Conservation (phyloP, 805 yeast species). For the Wickerhamiella slavikovae region DNA sequence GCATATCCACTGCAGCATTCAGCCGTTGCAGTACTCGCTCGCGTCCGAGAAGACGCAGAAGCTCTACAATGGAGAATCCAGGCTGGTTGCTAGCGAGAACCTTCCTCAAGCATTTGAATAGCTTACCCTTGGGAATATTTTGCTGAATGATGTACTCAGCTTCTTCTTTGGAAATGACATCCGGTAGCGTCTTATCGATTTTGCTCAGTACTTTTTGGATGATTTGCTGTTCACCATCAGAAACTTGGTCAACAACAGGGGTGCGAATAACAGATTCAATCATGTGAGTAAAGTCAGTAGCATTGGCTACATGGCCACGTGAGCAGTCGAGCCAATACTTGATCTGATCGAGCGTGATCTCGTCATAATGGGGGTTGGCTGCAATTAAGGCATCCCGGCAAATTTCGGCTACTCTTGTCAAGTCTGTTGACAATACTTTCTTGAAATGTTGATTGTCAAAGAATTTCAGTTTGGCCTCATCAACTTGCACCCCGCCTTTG, state of each 20-base stretch:
- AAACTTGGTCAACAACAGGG: constrained; percentile 2
- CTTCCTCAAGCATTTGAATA: constrained; percentile 40
- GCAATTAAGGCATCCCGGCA: constrained; percentile 4
- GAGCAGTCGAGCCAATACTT: constrained; percentile 23
- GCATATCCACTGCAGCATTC: too few relatives aligned
- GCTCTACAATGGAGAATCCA: constrained; percentile 43
- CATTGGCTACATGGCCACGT: constrained; percentile 29
- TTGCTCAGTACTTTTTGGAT: constrained; percentile 1
- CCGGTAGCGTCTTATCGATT: not conserved
- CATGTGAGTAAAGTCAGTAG: constrained; percentile 29
- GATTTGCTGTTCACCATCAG: constrained; percentile 1
- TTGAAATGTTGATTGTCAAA: constrained; percentile 58
- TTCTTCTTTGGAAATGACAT: not conserved
- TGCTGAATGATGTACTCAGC: constrained; percentile 1
- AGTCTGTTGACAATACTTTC: constrained; percentile 21
- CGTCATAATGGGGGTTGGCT: constrained; percentile 6
- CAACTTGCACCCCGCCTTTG: constrained; percentile 86
- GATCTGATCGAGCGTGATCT: constrained; percentile 18
- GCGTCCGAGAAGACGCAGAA: constrained; percentile 31
- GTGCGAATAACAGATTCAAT: constrained; percentile 15
- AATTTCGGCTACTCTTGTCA: constrained; percentile 2
- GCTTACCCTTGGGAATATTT: constrained; percentile 8
- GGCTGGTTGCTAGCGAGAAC: constrained; percentile 52
- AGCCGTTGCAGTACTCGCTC: constrained; percentile 9
- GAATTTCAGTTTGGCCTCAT: constrained; percentile 47